Conservation (phyloP, 176 grass and related monocot genomes). For the Zea luxurians region DNA sequence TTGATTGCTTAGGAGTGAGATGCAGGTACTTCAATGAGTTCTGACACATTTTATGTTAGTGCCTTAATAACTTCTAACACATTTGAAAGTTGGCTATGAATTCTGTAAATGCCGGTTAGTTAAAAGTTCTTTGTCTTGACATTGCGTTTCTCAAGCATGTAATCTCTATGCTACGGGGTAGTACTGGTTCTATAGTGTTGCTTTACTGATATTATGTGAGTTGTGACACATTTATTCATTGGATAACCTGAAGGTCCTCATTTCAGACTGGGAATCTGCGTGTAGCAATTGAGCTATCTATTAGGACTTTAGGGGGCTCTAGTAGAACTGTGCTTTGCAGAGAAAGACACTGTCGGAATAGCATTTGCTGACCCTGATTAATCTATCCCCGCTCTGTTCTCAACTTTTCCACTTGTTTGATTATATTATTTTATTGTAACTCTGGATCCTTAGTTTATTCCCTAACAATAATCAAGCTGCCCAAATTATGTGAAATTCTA, state of each 20-base stretch:
- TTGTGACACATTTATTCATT: background rate
- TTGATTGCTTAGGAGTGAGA: background rate
- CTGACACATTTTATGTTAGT: background rate
- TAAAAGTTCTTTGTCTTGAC: background rate
- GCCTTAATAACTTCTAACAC: background rate
- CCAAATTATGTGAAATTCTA: slow-evolving; percentile 12
- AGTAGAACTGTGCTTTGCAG: background rate
- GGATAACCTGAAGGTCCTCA: background rate
- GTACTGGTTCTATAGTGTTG: background rate
- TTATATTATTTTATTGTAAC: background rate
- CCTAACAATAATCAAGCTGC: background rate
- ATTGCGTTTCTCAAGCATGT: slow-evolving; percentile 3
- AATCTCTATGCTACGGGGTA: background rate
- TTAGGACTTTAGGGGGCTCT: background rate
- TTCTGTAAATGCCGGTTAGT: background rate
- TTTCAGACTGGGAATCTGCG: background rate
- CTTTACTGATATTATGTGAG: background rate
- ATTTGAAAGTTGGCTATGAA: background rate
- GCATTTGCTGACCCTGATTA: background rate
- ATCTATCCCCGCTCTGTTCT: background rate
- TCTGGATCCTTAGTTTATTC: slow-evolving; percentile 20
- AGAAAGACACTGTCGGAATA: slow-evolving; percentile 1
- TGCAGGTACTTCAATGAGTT: background rate
- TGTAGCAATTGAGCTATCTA: background rate
- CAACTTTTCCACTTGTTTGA: background rate